phyloP scores from a whole-genome alignment of 306 rosid genomes.

The Pyrus betulifolia region DNA sequence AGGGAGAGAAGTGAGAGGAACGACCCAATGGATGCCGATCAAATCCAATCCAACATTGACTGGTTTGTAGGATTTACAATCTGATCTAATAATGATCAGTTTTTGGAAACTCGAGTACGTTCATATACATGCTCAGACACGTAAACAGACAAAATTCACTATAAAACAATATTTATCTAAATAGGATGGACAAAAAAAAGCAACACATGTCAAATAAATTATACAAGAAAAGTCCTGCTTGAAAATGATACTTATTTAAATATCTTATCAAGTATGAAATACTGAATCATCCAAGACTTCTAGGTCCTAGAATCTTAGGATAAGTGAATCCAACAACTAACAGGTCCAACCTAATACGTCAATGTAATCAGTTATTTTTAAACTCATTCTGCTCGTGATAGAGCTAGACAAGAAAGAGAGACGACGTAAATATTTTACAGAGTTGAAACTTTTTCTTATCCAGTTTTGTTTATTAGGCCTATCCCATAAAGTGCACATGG shows the following conservation, averaged over 20 bases:
- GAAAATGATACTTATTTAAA: too few relatives aligned
- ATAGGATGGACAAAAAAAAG: too few relatives aligned
- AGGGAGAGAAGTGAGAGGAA: background rate
- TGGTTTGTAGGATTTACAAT: background rate
- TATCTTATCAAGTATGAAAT: too few relatives aligned
- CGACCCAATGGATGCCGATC: background rate
- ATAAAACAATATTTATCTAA: too few relatives aligned
- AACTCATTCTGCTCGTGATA: background rate
- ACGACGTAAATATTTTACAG: background rate
- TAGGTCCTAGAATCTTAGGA: background rate
- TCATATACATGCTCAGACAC: too few relatives aligned
- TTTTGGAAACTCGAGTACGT: too few relatives aligned
- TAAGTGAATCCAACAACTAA: background rate
- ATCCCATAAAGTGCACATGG: background rate
- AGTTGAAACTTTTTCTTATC: background rate
- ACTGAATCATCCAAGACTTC: background rate
- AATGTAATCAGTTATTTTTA: background rate
- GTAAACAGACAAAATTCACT: too few relatives aligned
- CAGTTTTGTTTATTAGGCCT: background rate
- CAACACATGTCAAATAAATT: too few relatives aligned
- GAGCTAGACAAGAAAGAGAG: background rate
- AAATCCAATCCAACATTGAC: background rate
- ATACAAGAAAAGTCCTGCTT: too few relatives aligned
- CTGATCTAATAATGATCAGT: background rate
- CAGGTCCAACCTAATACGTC: background rate